Conservation (phyloP, 768 basidiomycete species). For the Lepiota subincarnata region DNA sequence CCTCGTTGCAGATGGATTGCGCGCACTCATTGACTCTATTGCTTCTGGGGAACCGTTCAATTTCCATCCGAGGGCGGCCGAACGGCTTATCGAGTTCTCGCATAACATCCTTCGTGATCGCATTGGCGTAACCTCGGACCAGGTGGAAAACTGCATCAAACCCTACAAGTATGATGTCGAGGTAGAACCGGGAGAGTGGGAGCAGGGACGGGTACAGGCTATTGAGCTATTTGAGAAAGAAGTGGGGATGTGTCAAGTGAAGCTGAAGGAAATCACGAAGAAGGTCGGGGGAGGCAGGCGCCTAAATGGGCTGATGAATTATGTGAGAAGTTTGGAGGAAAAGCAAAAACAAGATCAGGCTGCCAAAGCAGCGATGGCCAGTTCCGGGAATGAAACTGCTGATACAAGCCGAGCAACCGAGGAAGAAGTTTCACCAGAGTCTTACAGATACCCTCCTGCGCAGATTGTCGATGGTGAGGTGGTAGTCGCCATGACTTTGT, state of each 20-base stretch:
- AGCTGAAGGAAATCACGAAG: constrained; percentile 81
- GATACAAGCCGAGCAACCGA: constrained; percentile 27
- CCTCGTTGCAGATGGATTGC: constrained; percentile 90
- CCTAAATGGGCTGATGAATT: constrained; percentile 68
- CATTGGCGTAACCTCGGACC: constrained; percentile 92
- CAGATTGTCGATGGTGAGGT: constrained; percentile 86
- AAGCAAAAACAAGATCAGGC: constrained; percentile 47
- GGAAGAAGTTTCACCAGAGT: constrained; percentile 51
- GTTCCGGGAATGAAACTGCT: neutral
- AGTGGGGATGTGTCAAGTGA: constrained; percentile 76
- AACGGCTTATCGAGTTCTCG: constrained; percentile 87
- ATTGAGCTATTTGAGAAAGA: constrained; percentile 84
- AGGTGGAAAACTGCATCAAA: constrained; percentile 99
- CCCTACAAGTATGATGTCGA: constrained; percentile 99
- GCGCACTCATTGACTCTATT: constrained; percentile 86
- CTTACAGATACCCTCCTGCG: constrained; percentile 87
- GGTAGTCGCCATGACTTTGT: neutral
- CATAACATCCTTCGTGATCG: constrained; percentile 92
- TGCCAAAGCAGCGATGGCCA: constrained; percentile 34
- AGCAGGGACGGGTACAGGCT: constrained; percentile 69
- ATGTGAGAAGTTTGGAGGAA: constrained; percentile 82
- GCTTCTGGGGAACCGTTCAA: constrained; percentile 87
- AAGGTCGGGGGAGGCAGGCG: constrained; percentile 86
- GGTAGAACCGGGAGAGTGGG: constrained; percentile 92
- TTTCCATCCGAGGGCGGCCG: constrained; percentile 83